Conservation (phyloP, 352 stramenopile species). For the Globisporangium mamillatum region DNA sequence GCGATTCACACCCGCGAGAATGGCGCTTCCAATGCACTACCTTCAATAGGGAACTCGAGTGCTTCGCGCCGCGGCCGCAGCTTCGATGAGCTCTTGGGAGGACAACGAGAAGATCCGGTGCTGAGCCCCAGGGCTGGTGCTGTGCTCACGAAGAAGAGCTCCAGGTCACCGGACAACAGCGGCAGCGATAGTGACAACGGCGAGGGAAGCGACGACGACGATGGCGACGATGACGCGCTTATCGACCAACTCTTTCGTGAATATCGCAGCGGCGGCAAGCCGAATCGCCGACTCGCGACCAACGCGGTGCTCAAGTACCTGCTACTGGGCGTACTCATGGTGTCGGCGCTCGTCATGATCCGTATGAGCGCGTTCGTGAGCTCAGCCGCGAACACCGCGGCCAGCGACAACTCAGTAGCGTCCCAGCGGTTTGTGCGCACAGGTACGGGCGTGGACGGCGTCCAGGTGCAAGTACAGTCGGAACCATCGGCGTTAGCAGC, state of each 20-base stretch:
- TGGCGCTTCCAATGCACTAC: neutral
- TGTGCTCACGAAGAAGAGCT: neutral
- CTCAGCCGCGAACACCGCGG: neutral
- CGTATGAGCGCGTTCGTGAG: conserved; percentile 2
- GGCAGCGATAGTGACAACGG: neutral
- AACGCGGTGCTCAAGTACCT: conserved; percentile 1
- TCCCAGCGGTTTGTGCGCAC: conserved; percentile 9
- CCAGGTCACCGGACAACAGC: neutral
- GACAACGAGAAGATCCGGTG: neutral
- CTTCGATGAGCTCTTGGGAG: conserved; percentile 5
- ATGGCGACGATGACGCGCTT: neutral
- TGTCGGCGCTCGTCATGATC: conserved; percentile 3
- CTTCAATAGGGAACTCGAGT: neutral
- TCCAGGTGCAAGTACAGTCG: neutral
- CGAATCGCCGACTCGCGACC: neutral
- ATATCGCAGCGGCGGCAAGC: neutral
- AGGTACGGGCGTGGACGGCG: neutral
- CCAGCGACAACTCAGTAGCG: neutral
- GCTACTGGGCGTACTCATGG: conserved; percentile 5
- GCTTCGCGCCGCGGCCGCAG: neutral
- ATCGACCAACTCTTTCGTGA: neutral
- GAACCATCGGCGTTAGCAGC: neutral
- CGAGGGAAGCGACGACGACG: neutral
- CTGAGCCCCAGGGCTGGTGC: neutral
- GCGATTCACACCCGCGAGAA: neutral